These are phyloP conservation scores for Aureobasidium sp. DNA, from an alignment of 2,329 filamentous ascomycete genomes.

Conservation along the genomic window DNA sequence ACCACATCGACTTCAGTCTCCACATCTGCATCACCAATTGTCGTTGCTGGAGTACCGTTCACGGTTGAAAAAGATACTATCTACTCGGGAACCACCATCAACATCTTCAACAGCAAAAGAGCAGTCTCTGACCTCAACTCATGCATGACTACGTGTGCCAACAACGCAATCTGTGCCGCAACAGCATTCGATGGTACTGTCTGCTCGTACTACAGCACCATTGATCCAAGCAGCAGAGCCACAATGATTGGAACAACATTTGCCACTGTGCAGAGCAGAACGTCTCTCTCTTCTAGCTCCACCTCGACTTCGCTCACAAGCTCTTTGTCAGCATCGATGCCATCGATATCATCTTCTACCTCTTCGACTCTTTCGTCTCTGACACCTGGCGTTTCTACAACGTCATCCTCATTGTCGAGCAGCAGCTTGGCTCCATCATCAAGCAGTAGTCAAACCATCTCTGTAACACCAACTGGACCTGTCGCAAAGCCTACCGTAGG, in stretches of 20 bases:
- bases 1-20: neutral
- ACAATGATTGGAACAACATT: neutral
- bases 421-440: neutral
- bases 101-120: neutral
- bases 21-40: neutral
- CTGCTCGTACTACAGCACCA: neutral
- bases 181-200: neutral
- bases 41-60: conserved; percentile 1
- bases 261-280: neutral
- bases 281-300: neutral
- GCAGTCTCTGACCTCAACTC: neutral
- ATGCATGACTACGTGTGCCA: conserved; percentile 7
- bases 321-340: no score
- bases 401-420: conserved; percentile 22
- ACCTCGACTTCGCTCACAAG: neutral
- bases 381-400: conserved; percentile 9
- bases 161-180: conserved; percentile 13
- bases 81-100: conserved; percentile 4
- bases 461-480: neutral
- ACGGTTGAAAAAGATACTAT: neutral
- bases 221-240: neutral
- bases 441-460: neutral
- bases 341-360: neutral
- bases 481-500: conserved; percentile 21
- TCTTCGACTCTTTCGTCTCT: conserved; percentile 17